These are phyloP conservation scores for Persicaria tinctoria DNA, from an alignment of 148 eudicot genomes.

Conservation along the genomic window DNA sequence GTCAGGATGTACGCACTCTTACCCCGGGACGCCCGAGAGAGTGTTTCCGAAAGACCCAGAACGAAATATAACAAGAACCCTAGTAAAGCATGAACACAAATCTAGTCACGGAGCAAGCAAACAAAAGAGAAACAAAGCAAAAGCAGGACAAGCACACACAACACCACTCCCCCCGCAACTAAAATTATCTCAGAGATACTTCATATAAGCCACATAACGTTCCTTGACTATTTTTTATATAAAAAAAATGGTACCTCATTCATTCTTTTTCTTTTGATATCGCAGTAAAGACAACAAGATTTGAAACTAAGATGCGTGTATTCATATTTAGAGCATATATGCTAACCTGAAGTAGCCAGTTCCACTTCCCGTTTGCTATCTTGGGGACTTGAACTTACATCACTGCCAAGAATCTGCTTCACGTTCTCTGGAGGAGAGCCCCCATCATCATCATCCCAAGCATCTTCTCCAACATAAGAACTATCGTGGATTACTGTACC, in stretches of 20 bases:
- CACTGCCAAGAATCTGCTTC: conserved; percentile 39
- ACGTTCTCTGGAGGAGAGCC: conserved; percentile 33
- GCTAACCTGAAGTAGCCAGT: conserved; percentile 61
- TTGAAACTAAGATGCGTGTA: not conserved
- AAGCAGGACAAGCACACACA: no score
- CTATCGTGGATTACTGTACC: conserved; percentile 69
- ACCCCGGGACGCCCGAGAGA: no score
- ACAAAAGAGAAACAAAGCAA: no score
- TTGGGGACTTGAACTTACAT: conserved; percentile 34
- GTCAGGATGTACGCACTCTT: no score
- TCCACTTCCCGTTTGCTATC: conserved; percentile 44
- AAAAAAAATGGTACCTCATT: not conserved
- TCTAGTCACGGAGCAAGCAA: no score
- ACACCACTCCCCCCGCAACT: no score
- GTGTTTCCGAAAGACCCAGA: no score
- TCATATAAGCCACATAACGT: not conserved
- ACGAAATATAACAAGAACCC: no score
- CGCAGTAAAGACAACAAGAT: not conserved
- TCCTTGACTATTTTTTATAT: not conserved
- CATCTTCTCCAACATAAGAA: conserved; percentile 86
- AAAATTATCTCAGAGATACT: not conserved
- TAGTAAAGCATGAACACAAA: no score
- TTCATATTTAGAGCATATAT: not conserved
- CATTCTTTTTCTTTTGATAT: not conserved
- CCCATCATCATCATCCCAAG: conserved; percentile 79